Conservation (phyloP, 176 grass and related monocot species). For the Hordeum marinum region DNA sequence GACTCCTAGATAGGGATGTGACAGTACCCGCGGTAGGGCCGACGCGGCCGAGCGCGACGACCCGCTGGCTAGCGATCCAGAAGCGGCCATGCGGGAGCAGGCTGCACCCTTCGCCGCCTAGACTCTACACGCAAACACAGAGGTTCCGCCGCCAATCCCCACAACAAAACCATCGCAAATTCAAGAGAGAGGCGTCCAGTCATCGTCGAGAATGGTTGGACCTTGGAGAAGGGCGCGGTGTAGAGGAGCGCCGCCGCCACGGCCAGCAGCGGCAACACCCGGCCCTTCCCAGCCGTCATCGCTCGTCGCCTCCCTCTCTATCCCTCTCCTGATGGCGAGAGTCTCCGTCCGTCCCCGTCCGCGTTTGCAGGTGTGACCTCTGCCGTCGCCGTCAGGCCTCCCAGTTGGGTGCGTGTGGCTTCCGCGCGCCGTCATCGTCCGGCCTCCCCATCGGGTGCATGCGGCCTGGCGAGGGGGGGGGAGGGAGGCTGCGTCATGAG, state of each 20-base stretch:
- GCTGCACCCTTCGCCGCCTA: conserved; percentile 55
- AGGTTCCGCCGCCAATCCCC: neutral
- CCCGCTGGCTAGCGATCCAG: conserved; percentile 72
- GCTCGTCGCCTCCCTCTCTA: neutral
- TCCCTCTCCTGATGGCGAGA: neutral
- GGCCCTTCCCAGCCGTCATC: conserved; percentile 23
- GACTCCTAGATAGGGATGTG: too few relatives aligned
- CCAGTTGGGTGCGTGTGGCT: too few relatives aligned
- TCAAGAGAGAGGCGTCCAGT: neutral
- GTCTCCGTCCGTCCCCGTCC: neutral
- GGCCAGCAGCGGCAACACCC: conserved; percentile 48
- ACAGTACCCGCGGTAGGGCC: conserved; percentile 57
- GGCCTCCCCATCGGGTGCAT: too few relatives aligned
- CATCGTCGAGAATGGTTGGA: neutral
- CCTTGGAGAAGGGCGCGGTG: conserved; percentile 45
- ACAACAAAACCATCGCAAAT: neutral
- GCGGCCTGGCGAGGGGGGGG: too few relatives aligned
- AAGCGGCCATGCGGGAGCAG: conserved; percentile 65
- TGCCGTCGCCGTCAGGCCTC: too few relatives aligned
- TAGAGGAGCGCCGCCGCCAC: conserved; percentile 52
- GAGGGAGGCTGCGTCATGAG: too few relatives aligned
- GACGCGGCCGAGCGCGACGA: conserved; percentile 55
- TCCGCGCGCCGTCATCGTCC: too few relatives aligned
- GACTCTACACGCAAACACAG: conserved; percentile 23
- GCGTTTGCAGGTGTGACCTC: too few relatives aligned